Conservation (phyloP, 805 yeast genomes). For the Myxozyma vanderwaltii region DNA sequence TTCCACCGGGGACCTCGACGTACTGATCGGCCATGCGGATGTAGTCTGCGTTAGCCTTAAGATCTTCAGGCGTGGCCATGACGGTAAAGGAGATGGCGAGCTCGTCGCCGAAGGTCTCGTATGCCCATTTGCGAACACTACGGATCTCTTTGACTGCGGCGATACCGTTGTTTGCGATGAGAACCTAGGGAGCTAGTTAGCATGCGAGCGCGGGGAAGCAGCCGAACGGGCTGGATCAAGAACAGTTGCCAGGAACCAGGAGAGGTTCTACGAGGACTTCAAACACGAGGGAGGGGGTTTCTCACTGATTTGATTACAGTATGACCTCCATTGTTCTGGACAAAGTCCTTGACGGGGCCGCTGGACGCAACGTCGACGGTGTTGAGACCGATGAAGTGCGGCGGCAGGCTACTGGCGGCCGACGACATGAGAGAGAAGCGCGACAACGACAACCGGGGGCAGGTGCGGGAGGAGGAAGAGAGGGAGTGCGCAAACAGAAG, state of each 20-base stretch:
- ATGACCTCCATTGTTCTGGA: constrained; percentile 85
- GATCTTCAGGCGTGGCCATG: constrained; percentile 99
- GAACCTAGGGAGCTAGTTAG: constrained; percentile 46
- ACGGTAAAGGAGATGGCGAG: constrained; percentile 90
- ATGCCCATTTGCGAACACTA: constrained; percentile 97
- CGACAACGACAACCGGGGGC: not conserved
- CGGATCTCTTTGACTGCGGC: constrained; percentile 99
- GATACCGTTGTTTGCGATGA: constrained; percentile 98
- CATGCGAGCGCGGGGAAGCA: not conserved
- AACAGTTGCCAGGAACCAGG: not conserved
- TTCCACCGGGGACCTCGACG: constrained; percentile 98
- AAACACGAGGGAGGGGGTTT: too few relatives aligned
- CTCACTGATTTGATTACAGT: constrained; percentile 81
- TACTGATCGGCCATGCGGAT: constrained; percentile 99
- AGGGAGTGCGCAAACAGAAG: not conserved
- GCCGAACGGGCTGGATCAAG: not conserved
- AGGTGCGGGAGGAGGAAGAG: not conserved
- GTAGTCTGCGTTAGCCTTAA: constrained; percentile 95
- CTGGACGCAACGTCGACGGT: constrained; percentile 76
- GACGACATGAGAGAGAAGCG: constrained; percentile 10
- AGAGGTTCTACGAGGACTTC: constrained; percentile 19
- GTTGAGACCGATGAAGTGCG: constrained; percentile 81
- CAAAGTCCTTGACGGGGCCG: constrained; percentile 74
- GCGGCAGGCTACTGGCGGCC: constrained; percentile 42
- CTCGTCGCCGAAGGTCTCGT: constrained; percentile 97